Base-by-base conservation (phyloP, 2,329 filamentous ascomycete genomes). In the Phyllachora maydis region DNA sequence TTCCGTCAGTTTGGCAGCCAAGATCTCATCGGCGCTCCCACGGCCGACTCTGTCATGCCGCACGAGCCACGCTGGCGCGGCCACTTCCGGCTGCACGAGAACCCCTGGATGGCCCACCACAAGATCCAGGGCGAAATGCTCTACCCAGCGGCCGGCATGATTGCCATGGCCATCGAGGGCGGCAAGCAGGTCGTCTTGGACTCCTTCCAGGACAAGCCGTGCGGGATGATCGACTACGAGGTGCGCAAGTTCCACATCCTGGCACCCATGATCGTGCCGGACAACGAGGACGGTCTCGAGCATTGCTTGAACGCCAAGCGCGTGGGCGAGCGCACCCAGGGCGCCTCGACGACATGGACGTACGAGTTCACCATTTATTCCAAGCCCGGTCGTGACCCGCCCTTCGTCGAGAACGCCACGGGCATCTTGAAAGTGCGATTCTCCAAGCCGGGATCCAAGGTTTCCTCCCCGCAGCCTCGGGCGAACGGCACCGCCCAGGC, bases 241-340 rank as follows among this genome's bases (percentile, higher is more conserved):
- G 45, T 64, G 11, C 43, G 37, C 6, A 34, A 55, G 21, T 48
- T 66, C 36, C 40, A 36, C 4, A 56, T 66, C 19, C 42, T 48
- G 22, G 56, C 53, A 26, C 57, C 62, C 3, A 52, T 67, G 43
- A 43, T 65, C 4, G 43, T 66, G 6, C 56, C 57, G 4, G 40
- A 43, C 16, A 52, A 45, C 1, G 25, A 38, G 4, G 49, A 54
- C 26, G 59, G 60, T 1, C 39, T 66, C 0, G 59, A 68, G 33
- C 50, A 55, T 30, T 48, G 49, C 4, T 39, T 65, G 23, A 56
- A 53, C 21, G 43, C 59, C 29, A 55, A 46, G 23, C 28, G 38
- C 3, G 16, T 34, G 9, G 26, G 33, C 16, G 18, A 32, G 0
- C 25, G 25, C 1, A 30, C 22, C 10, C 23, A 19, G 8, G 27